Percentiles rank a stretch among this genome's conserved stretches.
Evolutionary conservation across 2,329 filamentous ascomycete species (phyloP).

Genomic region (Trichoderma arundinaceum): DNA sequence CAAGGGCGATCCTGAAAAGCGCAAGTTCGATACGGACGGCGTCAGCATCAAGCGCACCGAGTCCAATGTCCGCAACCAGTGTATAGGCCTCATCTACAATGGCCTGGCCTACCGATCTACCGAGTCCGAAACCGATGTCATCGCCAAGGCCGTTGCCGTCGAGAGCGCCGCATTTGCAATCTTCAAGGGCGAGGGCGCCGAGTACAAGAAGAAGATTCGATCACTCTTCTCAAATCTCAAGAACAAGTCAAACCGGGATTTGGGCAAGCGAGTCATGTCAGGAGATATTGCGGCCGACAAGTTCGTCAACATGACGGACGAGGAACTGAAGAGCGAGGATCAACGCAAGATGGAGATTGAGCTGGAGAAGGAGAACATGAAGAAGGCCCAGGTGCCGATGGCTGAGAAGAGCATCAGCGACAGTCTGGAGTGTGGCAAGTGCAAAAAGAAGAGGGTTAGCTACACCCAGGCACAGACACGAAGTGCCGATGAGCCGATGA

Average conservation of each 20-base stretch:
- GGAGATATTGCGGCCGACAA: slow-evolving; percentile 73
- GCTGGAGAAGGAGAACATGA: slow-evolving; percentile 92
- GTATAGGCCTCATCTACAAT: slow-evolving; percentile 91
- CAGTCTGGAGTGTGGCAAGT: slow-evolving; percentile 87
- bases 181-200: slow-evolving; percentile 71
- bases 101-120: slow-evolving; percentile 76
- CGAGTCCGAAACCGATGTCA: slow-evolving; percentile 71
- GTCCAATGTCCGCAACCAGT: slow-evolving; percentile 76
- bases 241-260: slow-evolving; percentile 81
- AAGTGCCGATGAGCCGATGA: slow-evolving; percentile 92
- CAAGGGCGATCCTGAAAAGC: slow-evolving; percentile 74
- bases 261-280: slow-evolving; percentile 76
- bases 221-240: slow-evolving; percentile 95
- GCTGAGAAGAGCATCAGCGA: slow-evolving; percentile 89
- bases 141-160: slow-evolving; percentile 79
- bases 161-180: slow-evolving; percentile 76
- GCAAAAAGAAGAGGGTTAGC: slow-evolving; percentile 90
- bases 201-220: slow-evolving; percentile 87
- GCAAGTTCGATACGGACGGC: slow-evolving; percentile 80
- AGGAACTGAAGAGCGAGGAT: slow-evolving; percentile 89
- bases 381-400: slow-evolving; percentile 92
- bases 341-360: slow-evolving; percentile 76
- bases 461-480: slow-evolving; percentile 97
- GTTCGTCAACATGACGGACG: slow-evolving; percentile 86
- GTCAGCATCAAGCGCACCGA: slow-evolving; percentile 79